phyloP scores from a whole-genome alignment of 1,139 yeast species.

The Candida neerlandica region DNA sequence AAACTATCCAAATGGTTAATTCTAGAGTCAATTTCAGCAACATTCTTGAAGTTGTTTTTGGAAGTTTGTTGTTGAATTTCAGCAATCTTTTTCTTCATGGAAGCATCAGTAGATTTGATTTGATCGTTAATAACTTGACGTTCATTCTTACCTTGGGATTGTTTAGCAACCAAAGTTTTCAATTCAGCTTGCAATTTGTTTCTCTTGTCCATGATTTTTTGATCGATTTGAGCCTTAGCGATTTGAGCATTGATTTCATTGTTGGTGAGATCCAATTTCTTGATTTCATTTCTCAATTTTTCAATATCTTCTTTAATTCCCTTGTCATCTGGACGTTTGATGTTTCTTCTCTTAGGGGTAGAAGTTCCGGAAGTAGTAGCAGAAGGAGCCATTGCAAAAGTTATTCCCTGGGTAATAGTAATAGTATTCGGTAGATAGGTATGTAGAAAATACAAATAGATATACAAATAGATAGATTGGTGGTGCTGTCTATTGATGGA shows the following conservation, averaged over 20 bases:
- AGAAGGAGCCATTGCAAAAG: conserved; percentile 10
- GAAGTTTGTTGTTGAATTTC: conserved; percentile 75
- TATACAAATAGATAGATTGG: background rate
- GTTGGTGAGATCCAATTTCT: conserved; percentile 60
- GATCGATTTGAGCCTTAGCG: conserved; percentile 45
- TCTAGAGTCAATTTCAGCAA: conserved; percentile 77
- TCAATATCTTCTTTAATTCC: conserved; percentile 61
- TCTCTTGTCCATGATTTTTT: conserved; percentile 54
- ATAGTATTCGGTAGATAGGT: too few relatives aligned
- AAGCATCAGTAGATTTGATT: conserved; percentile 69
- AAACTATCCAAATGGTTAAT: conserved; percentile 69
- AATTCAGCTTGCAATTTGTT: conserved; percentile 67
- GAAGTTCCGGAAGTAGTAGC: conserved; percentile 6
- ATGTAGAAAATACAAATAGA: background rate
- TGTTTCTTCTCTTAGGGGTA: conserved; percentile 39
- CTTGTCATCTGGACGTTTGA: conserved; percentile 78
- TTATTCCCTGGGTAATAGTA: too few relatives aligned
- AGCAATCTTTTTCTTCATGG: conserved; percentile 72
- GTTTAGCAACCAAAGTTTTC: conserved; percentile 63
- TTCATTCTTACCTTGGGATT: conserved; percentile 69
- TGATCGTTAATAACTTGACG: conserved; percentile 71
- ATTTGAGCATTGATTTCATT: conserved; percentile 46
- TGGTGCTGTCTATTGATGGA: background rate
- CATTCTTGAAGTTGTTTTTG: conserved; percentile 69
- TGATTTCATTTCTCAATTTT: conserved; percentile 66